Conservation (phyloP, 441 rosid species). For the Codiaeum variegatum region DNA sequence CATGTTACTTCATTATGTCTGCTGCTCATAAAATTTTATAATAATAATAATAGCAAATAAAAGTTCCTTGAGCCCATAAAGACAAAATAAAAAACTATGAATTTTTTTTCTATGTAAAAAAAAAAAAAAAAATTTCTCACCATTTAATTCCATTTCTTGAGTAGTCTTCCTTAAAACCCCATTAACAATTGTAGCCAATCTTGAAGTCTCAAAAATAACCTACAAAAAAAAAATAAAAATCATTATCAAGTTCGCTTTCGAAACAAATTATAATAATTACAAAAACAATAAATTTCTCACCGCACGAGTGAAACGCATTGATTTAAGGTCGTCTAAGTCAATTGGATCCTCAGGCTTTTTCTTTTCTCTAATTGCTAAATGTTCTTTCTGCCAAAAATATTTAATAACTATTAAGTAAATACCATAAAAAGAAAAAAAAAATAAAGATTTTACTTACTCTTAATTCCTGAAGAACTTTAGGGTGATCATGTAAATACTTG, state of each 20-base stretch:
- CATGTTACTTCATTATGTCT: background rate
- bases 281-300: slow-evolving; percentile 33
- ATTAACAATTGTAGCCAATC: slow-evolving; percentile 85
- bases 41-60: slow-evolving; percentile 7
- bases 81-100: background rate
- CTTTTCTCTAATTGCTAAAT: slow-evolving; percentile 51
- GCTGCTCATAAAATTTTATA: background rate
- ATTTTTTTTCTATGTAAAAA: background rate
- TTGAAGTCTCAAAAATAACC: slow-evolving; percentile 89
- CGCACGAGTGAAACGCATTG: slow-evolving; percentile 80
- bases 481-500: slow-evolving; percentile 84
- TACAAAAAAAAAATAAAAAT: slow-evolving; percentile 23
- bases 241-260: background rate
- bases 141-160: slow-evolving; percentile 71
- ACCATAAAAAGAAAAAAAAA: background rate
- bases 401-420: background rate
- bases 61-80: slow-evolving; percentile 31
- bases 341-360: slow-evolving; percentile 66
- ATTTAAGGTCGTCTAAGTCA: slow-evolving; percentile 56
- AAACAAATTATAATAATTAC: background rate
- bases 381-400: slow-evolving; percentile 53
- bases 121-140: slow-evolving; percentile 27
- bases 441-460: slow-evolving; percentile 43
- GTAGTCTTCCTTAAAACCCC: slow-evolving; percentile 90
- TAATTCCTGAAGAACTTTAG: slow-evolving; percentile 61